A percentile compares a stretch with the other conserved stretches of the same genome.
These are phyloP conservation scores for Papiliotrema nemorosa DNA, from an alignment of 1,284 basidiomycete species.

Conservation along the genomic window DNA sequence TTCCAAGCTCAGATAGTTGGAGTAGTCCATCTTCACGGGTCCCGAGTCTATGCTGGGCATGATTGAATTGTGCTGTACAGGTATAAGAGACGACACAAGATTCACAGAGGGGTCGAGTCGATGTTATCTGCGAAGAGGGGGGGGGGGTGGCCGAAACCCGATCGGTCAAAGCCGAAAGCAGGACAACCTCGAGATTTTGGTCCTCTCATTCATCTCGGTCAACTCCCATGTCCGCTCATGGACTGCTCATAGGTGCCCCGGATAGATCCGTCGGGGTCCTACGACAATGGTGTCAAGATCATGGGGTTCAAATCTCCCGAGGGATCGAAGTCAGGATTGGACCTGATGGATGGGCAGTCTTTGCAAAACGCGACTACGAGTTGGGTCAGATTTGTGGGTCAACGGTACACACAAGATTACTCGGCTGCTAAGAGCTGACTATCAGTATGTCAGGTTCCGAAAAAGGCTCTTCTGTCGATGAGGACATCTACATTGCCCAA, in stretches of 20 bases:
- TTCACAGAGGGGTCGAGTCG: too few species aligned
- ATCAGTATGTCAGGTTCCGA: slow-evolving; percentile 47
- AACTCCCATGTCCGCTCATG: background rate
- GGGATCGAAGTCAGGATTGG: slow-evolving; percentile 12
- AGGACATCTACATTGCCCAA: slow-evolving; percentile 26
- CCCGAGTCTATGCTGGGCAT: too few species aligned
- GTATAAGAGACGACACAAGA: too few species aligned
- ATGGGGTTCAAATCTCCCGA: slow-evolving; percentile 1
- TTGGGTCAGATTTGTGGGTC: slow-evolving; percentile 13
- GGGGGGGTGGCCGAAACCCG: too few species aligned
- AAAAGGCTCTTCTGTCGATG: slow-evolving; percentile 40
- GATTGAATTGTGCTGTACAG: too few species aligned
- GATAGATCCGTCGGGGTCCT: background rate
- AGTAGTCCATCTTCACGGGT: slow-evolving; percentile 9
- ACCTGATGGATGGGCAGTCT: slow-evolving; percentile 6
- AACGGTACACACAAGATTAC: background rate
- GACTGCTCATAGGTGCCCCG: background rate
- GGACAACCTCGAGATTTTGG: too few species aligned
- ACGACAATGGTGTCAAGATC: slow-evolving; percentile 1
- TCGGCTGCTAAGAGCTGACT: background rate
- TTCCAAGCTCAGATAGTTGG: slow-evolving; percentile 9
- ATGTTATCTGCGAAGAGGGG: too few species aligned
- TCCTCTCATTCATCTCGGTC: too few species aligned
- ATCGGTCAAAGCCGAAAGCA: too few species aligned
- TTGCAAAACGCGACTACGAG: slow-evolving; percentile 7